These are phyloP conservation scores for Biscogniauxia sp. DNA, from an alignment of 2,329 filamentous ascomycete genomes.

Conservation along the genomic window DNA sequence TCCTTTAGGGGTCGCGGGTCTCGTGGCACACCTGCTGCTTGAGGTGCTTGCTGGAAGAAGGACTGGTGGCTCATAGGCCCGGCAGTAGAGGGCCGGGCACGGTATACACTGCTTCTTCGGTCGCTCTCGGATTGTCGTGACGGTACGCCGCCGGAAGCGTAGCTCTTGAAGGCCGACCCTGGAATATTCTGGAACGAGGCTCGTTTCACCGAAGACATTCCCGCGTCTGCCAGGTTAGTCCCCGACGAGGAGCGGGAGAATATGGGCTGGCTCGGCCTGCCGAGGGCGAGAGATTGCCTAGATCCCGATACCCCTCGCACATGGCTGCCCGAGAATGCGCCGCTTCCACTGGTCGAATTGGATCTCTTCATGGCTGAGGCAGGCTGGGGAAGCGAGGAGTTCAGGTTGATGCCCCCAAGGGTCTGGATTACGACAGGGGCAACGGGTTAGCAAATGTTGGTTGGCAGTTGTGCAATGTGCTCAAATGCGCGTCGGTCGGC, in stretches of 20 bases:
- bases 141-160: slow-evolving; percentile 54
- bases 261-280: slow-evolving; percentile 79
- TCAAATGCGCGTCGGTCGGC: slow-evolving; percentile 3
- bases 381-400: slow-evolving; percentile 84
- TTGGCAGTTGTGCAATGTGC: slow-evolving; percentile 5
- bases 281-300: slow-evolving; percentile 80
- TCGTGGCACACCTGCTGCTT: slow-evolving; percentile 75
- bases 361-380: slow-evolving; percentile 92
- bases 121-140: slow-evolving; percentile 52
- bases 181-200: slow-evolving; percentile 70
- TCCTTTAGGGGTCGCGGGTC: slow-evolving; percentile 88
- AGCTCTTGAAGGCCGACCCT: slow-evolving; percentile 65
- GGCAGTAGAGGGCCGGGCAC: slow-evolving; percentile 63
- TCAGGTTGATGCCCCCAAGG: slow-evolving; percentile 78
- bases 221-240: slow-evolving; percentile 73
- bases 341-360: slow-evolving; percentile 69
- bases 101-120: slow-evolving; percentile 80
- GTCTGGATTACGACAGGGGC: slow-evolving; percentile 55
- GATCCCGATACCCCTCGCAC: slow-evolving; percentile 79
- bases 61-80: slow-evolving; percentile 78
- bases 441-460: slow-evolving; percentile 14
- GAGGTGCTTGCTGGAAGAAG: slow-evolving; percentile 87
- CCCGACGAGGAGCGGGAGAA: slow-evolving; percentile 85
- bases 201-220: slow-evolving; percentile 80
- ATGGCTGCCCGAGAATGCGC: slow-evolving; percentile 68